Percentiles rank a stretch among this genome's conserved stretches.
Evolutionary conservation across 2,329 filamentous ascomycete genomes (phyloP).

Genomic region (Fusarium anguioides): DNA sequence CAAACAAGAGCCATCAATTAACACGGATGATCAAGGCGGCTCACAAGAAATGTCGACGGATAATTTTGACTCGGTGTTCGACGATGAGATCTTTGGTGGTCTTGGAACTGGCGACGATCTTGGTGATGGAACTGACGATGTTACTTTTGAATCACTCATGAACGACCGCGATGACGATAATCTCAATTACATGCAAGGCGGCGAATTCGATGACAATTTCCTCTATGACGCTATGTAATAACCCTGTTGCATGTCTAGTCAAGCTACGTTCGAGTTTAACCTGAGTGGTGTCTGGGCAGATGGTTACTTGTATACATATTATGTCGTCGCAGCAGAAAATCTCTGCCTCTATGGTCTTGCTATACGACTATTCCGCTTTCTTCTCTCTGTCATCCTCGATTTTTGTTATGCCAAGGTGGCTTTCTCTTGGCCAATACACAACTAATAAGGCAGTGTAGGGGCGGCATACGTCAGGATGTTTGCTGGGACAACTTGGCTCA

Average conservation of each 20-base stretch:
- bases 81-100: slow-evolving; percentile 56
- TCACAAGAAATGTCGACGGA: slow-evolving; percentile 35
- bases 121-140: slow-evolving; percentile 48
- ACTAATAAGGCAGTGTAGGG: background rate
- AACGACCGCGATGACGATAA: slow-evolving; percentile 50
- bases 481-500: slow-evolving; percentile 3
- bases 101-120: slow-evolving; percentile 54
- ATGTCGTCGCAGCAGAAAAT: background rate
- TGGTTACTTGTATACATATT: background rate
- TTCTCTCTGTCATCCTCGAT: background rate
- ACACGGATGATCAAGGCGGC: slow-evolving; percentile 9
- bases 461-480: background rate
- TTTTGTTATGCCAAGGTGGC: background rate
- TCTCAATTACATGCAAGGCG: slow-evolving; percentile 56
- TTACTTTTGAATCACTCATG: slow-evolving; percentile 64
- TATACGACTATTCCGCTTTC: background rate
- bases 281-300: background rate
- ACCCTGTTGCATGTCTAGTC: background rate
- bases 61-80: slow-evolving; percentile 50
- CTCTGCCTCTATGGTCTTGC: background rate
- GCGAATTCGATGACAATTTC: slow-evolving; percentile 59
- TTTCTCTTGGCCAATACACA: slow-evolving; percentile 3
- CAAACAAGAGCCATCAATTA: slow-evolving; percentile 22
- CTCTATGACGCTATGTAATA: slow-evolving; percentile 52
- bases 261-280: no score